These are phyloP conservation scores for Didymella lethalis DNA, from an alignment of 2,329 filamentous ascomycete species.

Conservation along the genomic window DNA sequence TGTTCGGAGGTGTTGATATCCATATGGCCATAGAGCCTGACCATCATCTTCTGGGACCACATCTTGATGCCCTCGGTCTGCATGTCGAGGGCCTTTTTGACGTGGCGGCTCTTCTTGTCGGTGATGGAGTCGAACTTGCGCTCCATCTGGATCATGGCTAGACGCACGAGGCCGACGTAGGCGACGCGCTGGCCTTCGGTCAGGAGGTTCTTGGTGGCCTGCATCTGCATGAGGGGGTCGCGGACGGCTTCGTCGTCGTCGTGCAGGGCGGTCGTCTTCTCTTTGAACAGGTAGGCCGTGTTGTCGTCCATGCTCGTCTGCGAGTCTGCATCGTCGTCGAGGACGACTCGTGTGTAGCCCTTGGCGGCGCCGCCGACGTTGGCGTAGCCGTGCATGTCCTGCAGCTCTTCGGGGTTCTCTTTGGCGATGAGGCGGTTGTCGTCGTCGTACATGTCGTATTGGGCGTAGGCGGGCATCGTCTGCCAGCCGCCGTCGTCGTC, in stretches of 20 bases:
- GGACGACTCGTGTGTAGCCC: slow-evolving; percentile 92
- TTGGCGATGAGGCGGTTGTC: slow-evolving; percentile 85
- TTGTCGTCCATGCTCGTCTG: slow-evolving; percentile 97
- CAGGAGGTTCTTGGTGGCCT: slow-evolving; percentile 92
- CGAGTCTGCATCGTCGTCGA: slow-evolving; percentile 94
- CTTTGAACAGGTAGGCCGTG: slow-evolving; percentile 93
- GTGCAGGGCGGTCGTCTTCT: slow-evolving; percentile 66
- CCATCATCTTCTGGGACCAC: slow-evolving; percentile 99
- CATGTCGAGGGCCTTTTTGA: slow-evolving; percentile 75
- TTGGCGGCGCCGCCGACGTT: slow-evolving; percentile 88
- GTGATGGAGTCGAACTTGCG: slow-evolving; percentile 68
- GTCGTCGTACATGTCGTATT: slow-evolving; percentile 95
- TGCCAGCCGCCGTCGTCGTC: slow-evolving; percentile 84
- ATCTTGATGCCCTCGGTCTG: slow-evolving; percentile 83
- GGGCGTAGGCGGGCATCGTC: slow-evolving; percentile 90
- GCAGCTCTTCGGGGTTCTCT: slow-evolving; percentile 74
- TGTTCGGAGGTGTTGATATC: slow-evolving; percentile 91
- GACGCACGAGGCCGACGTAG: slow-evolving; percentile 87
- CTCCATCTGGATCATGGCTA: slow-evolving; percentile 81
- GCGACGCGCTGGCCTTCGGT: slow-evolving; percentile 96
- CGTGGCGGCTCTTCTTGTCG: slow-evolving; percentile 65
- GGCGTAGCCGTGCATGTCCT: slow-evolving; percentile 74
- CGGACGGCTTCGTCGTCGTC: slow-evolving; percentile 77
- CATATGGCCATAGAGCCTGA: slow-evolving; percentile 93
- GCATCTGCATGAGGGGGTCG: slow-evolving; percentile 87